phyloP scores from a whole-genome alignment of 305 asterid species.

The Solanum hybrid region DNA sequence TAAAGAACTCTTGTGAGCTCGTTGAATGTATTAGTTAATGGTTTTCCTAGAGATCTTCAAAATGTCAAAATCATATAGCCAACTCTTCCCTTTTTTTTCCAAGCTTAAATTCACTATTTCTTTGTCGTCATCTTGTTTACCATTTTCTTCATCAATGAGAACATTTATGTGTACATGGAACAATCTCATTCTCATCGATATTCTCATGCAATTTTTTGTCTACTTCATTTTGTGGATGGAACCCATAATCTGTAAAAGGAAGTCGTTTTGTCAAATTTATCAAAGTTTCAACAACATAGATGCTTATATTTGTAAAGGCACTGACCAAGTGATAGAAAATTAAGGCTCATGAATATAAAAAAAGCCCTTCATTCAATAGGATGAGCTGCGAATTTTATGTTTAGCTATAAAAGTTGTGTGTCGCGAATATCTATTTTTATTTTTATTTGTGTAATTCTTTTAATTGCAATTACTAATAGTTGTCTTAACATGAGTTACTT shows the following conservation, averaged over 20 bases:
- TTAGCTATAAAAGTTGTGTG: too few relatives aligned
- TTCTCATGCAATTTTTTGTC: too few relatives aligned
- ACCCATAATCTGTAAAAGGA: neutral
- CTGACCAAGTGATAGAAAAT: neutral
- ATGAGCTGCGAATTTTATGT: too few relatives aligned
- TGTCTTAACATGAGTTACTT: too few relatives aligned
- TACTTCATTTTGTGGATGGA: too few relatives aligned
- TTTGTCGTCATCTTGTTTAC: neutral
- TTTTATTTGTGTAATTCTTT: neutral
- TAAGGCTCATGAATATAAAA: neutral
- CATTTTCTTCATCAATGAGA: neutral
- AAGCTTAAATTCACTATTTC: neutral
- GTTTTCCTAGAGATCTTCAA: neutral
- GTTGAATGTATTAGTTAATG: neutral
- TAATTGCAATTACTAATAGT: neutral
- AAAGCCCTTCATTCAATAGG: too few relatives aligned
- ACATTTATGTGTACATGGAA: too few relatives aligned
- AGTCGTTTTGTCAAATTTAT: neutral
- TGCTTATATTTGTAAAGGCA: neutral
- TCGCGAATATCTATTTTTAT: neutral
- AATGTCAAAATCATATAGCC: neutral
- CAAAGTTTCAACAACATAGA: neutral
- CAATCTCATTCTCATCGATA: neutral
- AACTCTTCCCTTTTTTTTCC: too few relatives aligned
- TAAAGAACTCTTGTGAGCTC: neutral